phyloP scores from a whole-genome alignment of 176 grass and related monocot genomes.

The Juncus effusus region DNA sequence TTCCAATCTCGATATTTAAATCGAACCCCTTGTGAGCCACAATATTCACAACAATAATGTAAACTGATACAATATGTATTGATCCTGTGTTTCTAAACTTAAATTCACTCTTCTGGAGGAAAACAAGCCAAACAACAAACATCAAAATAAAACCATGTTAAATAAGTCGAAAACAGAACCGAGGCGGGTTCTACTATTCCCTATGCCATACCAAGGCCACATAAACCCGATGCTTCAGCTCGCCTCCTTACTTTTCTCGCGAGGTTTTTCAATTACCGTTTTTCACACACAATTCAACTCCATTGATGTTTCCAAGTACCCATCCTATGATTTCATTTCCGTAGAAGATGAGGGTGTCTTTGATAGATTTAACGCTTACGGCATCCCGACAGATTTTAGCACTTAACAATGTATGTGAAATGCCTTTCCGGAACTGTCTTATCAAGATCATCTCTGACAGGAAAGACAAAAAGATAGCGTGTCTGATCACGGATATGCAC shows the following conservation, averaged over 20 bases:
- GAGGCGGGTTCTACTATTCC: background rate
- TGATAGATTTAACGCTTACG: background rate
- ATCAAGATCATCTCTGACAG: background rate
- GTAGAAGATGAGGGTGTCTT: background rate
- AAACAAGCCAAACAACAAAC: no score
- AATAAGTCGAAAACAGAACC: no score
- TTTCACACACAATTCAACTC: constrained; percentile 24
- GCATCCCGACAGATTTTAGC: background rate
- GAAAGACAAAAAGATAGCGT: background rate
- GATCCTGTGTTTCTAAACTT: no score
- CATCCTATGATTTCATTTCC: constrained; percentile 22
- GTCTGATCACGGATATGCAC: constrained; percentile 25
- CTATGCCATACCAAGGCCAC: constrained; percentile 25
- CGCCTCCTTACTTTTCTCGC: constrained; percentile 13
- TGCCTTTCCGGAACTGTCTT: constrained; percentile 21
- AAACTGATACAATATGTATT: no score
- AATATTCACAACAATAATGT: no score
- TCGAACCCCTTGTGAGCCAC: no score
- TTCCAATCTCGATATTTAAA: no score
- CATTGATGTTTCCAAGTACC: constrained; percentile 12
- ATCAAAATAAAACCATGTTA: no score
- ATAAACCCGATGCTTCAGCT: constrained; percentile 28
- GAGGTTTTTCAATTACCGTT: constrained; percentile 31
- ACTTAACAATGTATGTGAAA: constrained; percentile 6
- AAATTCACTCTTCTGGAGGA: no score